Evolutionary conservation across 352 stramenopile species (phyloP), one percentile per base, ranked within the genome.

Genomic region (Pythium monospermum): DNA sequence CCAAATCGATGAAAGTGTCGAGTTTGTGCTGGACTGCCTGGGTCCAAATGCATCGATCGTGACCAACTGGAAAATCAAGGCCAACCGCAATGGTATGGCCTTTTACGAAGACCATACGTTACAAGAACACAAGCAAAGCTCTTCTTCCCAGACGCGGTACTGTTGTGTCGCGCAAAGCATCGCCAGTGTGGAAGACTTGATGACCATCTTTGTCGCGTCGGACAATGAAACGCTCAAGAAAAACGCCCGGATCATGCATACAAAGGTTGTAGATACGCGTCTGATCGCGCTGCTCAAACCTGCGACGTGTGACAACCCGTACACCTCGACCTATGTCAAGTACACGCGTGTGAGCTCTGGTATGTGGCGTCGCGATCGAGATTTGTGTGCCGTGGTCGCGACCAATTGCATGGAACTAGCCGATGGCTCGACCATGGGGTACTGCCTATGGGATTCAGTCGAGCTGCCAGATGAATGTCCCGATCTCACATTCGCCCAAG

Each of bases 241-340:
- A 5, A 76, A 78, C 45, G 67, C 64, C 16, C 65, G 72, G 5
- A 59, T 83, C 27, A 35, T 79, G 18, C 68, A 68, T n/a, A 73
- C 71, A 37, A 76, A 61, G 42, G 19, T 83, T 19, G 33, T 80
- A 18, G 68, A 81, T 22, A 52, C 72, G 25, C 59, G 61, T 8
- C 27, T 83, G 0, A 42, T 83, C 16, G 54, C 65, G 4, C 57
- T 74, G 6, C 49, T 83, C 26, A 46, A 56, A 13, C 19, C 10
- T 5, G 45, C 53, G 11, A 56, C 45, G 3, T 36, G 31, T 12
- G 47, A 72, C 10, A 59, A 47, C 15, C 73, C 68, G 2, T 73
- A 73, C 56, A 58, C 52, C 15, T 81, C 70, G 22, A 70, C 67
- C 26, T 84, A 81, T 52, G 61, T 84, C 21, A 55, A 50, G 44